Percentiles rank a stretch among this genome's conserved stretches.
phyloP scores from a whole-genome alignment of 208 protist genomes.

The Leishmania amazonensis region DNA sequence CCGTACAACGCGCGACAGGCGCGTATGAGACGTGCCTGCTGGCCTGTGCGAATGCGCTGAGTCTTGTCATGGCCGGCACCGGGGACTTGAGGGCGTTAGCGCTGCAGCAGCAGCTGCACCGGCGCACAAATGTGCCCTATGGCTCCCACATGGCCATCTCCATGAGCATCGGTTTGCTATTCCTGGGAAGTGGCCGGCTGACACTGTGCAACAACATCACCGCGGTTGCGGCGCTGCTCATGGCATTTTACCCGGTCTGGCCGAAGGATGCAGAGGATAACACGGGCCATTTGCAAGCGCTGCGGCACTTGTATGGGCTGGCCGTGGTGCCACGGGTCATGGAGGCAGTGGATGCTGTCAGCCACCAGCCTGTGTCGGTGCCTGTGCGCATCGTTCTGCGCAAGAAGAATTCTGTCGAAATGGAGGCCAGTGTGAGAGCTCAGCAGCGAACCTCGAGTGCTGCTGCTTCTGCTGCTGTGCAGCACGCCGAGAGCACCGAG shows the following conservation, averaged over 20 bases:
- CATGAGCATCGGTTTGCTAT: conserved; percentile 96
- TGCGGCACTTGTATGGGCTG: conserved; percentile 96
- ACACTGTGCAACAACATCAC: conserved; percentile 83
- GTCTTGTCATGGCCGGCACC: conserved; percentile 93
- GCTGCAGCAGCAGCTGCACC: conserved; percentile 74
- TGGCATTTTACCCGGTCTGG: conserved; percentile 94
- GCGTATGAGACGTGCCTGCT: conserved; percentile 78
- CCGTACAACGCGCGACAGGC: conserved; percentile 70
- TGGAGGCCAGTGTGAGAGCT: not conserved
- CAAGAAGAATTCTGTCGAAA: not conserved
- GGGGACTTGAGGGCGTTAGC: conserved; percentile 85
- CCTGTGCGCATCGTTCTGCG: conserved; percentile 66
- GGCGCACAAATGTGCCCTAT: conserved; percentile 72
- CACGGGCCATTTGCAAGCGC: conserved; percentile 83
- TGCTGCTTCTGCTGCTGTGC: conserved; percentile 18
- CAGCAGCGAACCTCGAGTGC: conserved; percentile 35
- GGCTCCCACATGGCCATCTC: conserved; percentile 94
- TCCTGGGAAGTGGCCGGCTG: conserved; percentile 92
- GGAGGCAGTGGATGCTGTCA: conserved; percentile 92
- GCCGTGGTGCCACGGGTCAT: conserved; percentile 92
- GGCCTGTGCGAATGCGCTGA: conserved; percentile 65
- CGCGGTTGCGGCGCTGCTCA: conserved; percentile 92
- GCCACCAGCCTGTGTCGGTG: conserved; percentile 63
- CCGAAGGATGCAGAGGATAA: conserved; percentile 91
- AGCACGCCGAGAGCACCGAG: not conserved